Conservation (phyloP, 495 filamentous ascomycete genomes). For the Penicillium argentinense region DNA sequence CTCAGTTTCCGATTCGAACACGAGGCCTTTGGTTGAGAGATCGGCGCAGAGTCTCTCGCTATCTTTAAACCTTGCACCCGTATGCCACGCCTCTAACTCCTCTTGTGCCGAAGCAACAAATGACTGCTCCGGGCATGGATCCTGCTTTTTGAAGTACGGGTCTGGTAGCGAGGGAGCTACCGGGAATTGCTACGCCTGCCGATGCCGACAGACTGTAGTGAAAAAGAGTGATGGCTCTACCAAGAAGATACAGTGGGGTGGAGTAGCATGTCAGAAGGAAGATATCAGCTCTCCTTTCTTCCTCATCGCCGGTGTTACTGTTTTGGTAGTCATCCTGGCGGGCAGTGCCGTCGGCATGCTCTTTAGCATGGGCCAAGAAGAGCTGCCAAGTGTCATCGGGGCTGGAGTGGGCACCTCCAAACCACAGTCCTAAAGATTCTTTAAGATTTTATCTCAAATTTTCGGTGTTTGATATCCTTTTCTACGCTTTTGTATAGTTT, state of each 20-base stretch:
- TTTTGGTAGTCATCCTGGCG: slow-evolving; percentile 60
- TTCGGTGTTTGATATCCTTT: not conserved
- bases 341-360: slow-evolving; percentile 71
- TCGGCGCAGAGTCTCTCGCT: slow-evolving; percentile 8
- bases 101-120: slow-evolving; percentile 62
- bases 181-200: slow-evolving; percentile 71
- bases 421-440: slow-evolving; percentile 29
- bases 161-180: slow-evolving; percentile 28
- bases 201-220: slow-evolving; percentile 56
- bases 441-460: not conserved
- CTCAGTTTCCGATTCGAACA: no score
- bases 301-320: slow-evolving; percentile 69
- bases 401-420: slow-evolving; percentile 73
- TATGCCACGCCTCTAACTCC: slow-evolving; percentile 64
- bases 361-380: slow-evolving; percentile 73
- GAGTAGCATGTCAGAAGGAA: slow-evolving; percentile 85
- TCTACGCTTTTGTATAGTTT: not conserved
- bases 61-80: slow-evolving; percentile 28
- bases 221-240: slow-evolving; percentile 47
- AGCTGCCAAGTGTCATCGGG: slow-evolving; percentile 81
- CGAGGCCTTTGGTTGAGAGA: no score
- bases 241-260: slow-evolving; percentile 70
- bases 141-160: slow-evolving; percentile 61
- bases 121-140: slow-evolving; percentile 75
- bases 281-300: slow-evolving; percentile 88